A percentile compares a stretch with the other conserved stretches of the same genome.
Conservation (phyloP, 2,329 filamentous ascomycete genomes). For the Madurella fahalii region DNA sequence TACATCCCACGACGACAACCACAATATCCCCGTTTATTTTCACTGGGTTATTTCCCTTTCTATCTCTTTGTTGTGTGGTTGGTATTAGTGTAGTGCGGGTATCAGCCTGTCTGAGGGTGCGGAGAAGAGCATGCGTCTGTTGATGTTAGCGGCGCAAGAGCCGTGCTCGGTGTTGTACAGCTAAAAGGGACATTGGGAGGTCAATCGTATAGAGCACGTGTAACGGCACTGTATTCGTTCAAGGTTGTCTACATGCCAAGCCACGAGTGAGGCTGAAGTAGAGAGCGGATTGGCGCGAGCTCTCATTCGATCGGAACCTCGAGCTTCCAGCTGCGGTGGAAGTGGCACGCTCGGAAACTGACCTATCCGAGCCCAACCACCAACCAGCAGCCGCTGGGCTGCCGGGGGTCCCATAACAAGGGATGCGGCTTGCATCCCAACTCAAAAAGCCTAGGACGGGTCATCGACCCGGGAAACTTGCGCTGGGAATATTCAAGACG, state of each 20-base stretch:
- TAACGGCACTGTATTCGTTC: neutral
- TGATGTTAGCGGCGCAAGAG: neutral
- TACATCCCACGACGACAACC: constrained; percentile 4
- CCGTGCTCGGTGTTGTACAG: constrained; percentile 6
- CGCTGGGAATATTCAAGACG: too few species aligned
- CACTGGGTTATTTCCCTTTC: constrained; percentile 6
- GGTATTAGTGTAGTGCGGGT: too few species aligned
- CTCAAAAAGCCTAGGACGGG: too few species aligned
- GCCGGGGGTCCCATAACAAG: neutral
- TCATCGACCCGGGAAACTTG: too few species aligned
- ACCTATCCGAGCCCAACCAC: constrained; percentile 6
- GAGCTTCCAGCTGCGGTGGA: constrained; percentile 8
- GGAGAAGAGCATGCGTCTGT: neutral
- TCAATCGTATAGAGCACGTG: constrained; percentile 1
- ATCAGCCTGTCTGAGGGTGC: neutral
- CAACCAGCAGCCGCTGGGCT: neutral
- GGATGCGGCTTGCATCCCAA: neutral
- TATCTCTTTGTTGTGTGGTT: constrained; percentile 9
- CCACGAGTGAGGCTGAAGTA: too few species aligned
- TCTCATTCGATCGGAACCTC: constrained; percentile 3
- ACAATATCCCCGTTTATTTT: constrained; percentile 12
- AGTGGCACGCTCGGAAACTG: constrained; percentile 13
- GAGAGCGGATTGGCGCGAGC: neutral
- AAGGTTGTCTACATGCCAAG: too few species aligned
- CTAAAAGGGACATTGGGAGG: constrained; percentile 12